A percentile compares a stretch with the other conserved stretches of the same genome.
Conservation (phyloP, 495 filamentous ascomycete species). For the Xylaria longipes region DNA sequence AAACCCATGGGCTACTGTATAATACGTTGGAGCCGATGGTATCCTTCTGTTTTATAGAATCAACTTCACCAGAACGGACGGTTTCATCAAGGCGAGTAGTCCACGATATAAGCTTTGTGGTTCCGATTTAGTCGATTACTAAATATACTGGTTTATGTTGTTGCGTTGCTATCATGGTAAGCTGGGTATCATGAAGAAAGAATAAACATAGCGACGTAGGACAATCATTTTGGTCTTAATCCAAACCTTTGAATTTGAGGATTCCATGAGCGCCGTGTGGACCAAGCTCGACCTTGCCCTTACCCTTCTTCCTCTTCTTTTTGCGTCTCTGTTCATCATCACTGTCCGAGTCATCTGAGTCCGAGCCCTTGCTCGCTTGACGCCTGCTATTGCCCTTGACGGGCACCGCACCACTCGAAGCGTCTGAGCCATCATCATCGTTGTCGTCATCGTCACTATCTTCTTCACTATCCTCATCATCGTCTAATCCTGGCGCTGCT, state of each 20-base stretch:
- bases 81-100: not conserved
- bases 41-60: not conserved
- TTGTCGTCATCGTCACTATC: conserved; percentile 55
- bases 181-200: conserved; percentile 36
- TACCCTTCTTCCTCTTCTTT: conserved; percentile 54
- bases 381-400: conserved; percentile 48
- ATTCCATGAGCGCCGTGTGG: conserved; percentile 61
- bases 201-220: conserved; percentile 14
- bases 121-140: not conserved
- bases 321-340: conserved; percentile 39
- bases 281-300: conserved; percentile 59
- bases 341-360: conserved; percentile 37
- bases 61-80: not conserved
- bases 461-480: conserved; percentile 49
- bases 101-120: not conserved
- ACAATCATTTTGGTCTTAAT: conserved; percentile 48
- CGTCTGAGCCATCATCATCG: conserved; percentile 50
- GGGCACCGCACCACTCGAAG: conserved; percentile 45
- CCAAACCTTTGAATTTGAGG: conserved; percentile 69
- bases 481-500: conserved; percentile 44
- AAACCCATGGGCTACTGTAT: not conserved
- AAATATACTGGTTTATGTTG: not conserved
- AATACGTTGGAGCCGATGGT: not conserved
- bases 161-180: not conserved
- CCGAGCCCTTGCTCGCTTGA: conserved; percentile 53